phyloP scores from a whole-genome alignment of 2,329 filamentous ascomycete species.

The Nannizziopsis barbatae region DNA sequence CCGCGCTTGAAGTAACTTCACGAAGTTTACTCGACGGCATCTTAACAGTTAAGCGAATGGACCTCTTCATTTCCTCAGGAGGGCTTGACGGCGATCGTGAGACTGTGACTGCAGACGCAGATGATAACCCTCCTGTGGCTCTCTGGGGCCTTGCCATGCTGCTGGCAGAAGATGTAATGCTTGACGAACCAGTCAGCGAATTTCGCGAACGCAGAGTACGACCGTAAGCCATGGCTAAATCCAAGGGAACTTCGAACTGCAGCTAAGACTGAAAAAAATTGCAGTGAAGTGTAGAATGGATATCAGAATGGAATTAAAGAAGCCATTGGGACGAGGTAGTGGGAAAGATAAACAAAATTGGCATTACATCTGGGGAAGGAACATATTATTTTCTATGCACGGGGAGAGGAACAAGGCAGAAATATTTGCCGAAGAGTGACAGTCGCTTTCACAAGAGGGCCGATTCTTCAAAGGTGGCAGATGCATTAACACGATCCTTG shows the following conservation, averaged over 20 bases:
- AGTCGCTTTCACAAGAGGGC: conserved; percentile 1
- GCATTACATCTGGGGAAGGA: not conserved
- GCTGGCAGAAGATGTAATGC: conserved; percentile 25
- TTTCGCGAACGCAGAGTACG: conserved; percentile 31
- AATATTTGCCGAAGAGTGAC: conserved; percentile 6
- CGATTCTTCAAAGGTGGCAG: conserved; percentile 1
- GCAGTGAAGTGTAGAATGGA: conserved; percentile 5
- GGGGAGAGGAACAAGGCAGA: not conserved
- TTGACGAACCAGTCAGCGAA: conserved; percentile 21
- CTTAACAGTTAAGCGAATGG: conserved; percentile 39
- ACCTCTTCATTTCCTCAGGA: conserved; percentile 29
- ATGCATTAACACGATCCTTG: conserved; percentile 6
- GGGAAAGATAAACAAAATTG: not conserved
- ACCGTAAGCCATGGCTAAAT: conserved; percentile 26
- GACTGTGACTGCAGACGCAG: conserved; percentile 28
- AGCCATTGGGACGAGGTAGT: not conserved
- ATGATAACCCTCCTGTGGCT: conserved; percentile 23
- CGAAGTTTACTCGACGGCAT: conserved; percentile 41
- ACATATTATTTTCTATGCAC: not conserved
- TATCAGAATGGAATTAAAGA: conserved; percentile 7
- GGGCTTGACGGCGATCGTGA: conserved; percentile 28
- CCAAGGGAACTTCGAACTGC: not conserved
- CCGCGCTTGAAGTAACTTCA: conserved; percentile 33
- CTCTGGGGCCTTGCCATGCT: conserved; percentile 29
- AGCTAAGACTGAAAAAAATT: not conserved